Conservation (phyloP, 257 asterid genomes). For the Solanum chaucha region DNA sequence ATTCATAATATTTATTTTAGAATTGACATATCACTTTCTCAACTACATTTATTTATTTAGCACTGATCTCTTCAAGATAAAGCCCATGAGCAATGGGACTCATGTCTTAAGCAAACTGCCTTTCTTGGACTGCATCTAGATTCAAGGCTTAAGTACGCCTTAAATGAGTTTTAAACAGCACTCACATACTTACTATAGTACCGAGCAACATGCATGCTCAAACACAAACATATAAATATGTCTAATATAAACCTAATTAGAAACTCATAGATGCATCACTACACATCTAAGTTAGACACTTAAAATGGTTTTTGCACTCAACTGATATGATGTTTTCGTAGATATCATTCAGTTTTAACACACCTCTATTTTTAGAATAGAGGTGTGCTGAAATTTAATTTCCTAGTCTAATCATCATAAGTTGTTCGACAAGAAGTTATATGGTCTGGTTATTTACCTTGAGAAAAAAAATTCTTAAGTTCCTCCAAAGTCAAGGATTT, state of each 20-base stretch:
- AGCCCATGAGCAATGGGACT: background rate
- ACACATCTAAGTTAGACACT: background rate
- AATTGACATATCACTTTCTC: background rate
- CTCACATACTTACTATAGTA: background rate
- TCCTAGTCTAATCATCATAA: background rate
- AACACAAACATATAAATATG: background rate
- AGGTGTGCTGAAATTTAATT: background rate
- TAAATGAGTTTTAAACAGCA: background rate
- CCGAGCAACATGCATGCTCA: background rate
- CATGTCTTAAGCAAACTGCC: background rate
- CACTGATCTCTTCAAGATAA: background rate
- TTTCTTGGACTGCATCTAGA: background rate
- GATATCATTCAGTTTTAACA: background rate
- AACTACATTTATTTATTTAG: background rate
- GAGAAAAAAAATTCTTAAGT: background rate
- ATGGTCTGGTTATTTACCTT: background rate
- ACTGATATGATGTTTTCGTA: no score
- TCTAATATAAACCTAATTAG: background rate
- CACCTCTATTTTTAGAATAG: background rate
- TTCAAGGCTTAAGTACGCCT: background rate
- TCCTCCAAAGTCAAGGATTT: background rate
- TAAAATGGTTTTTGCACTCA: background rate
- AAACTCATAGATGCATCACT: background rate
- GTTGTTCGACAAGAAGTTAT: background rate
- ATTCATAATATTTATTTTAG: background rate